A percentile compares a stretch with the other conserved stretches of the same genome.
phyloP scores from a whole-genome alignment of 2,329 filamentous ascomycete species.

The Lithohypha guttulata region DNA sequence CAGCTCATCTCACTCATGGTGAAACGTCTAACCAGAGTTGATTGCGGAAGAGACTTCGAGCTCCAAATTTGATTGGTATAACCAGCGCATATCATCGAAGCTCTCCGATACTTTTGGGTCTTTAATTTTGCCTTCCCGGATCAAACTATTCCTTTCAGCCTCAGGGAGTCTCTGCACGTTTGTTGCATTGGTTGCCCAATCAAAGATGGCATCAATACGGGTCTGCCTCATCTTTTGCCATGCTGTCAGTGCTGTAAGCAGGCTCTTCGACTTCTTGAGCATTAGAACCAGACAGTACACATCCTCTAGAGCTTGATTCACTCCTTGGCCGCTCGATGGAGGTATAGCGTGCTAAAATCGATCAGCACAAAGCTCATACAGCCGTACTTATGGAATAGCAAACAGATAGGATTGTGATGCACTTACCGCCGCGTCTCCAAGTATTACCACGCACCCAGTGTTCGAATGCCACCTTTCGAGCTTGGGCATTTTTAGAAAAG shows the following conservation, averaged over 20 bases:
- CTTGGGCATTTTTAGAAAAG: conserved; percentile 40
- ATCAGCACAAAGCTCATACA: no score
- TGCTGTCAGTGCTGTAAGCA: conserved; percentile 25
- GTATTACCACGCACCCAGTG: conserved; percentile 38
- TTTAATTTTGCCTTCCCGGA: conserved; percentile 9
- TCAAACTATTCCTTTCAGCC: conserved; percentile 11
- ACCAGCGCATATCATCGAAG: conserved; percentile 33
- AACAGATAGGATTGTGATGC: no score
- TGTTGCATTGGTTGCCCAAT: conserved; percentile 37
- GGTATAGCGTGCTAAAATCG: conserved; percentile 47
- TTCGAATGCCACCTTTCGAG: conserved; percentile 42
- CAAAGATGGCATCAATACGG: conserved; percentile 39
- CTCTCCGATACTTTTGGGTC: conserved; percentile 17
- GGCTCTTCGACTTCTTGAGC: conserved; percentile 30
- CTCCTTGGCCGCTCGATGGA: conserved; percentile 45
- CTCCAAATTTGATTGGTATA: conserved; percentile 34
- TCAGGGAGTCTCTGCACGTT: conserved; percentile 38
- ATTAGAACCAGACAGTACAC: conserved; percentile 38
- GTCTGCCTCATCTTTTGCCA: conserved; percentile 43
- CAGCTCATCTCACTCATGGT: no score
- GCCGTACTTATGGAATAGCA: no score
- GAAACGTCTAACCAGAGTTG: no score
- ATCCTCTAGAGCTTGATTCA: conserved; percentile 47
- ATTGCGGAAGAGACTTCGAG: conserved; percentile 24
- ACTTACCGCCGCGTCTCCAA: conserved; percentile 51